These are phyloP conservation scores for Ophiostoma australiae DNA, from an alignment of 2,329 filamentous ascomycete species.

Conservation along the genomic window DNA sequence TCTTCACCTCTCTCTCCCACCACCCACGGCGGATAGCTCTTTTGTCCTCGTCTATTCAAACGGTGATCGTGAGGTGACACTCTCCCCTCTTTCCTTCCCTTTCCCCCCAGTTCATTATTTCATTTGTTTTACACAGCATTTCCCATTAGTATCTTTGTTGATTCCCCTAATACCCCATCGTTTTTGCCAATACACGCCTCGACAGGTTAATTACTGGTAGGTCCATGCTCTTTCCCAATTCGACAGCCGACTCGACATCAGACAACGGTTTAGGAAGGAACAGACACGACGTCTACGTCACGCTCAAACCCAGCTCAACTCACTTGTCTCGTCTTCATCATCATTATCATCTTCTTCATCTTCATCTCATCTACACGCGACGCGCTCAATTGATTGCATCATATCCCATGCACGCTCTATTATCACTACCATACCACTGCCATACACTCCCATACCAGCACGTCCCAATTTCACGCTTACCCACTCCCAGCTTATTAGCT, in stretches of 20 bases:
- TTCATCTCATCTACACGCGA: not conserved
- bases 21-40: conserved; percentile 48
- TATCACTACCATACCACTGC: conserved; percentile 10
- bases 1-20: conserved; percentile 31
- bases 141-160: conserved; percentile 15
- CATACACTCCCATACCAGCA: conserved; percentile 21
- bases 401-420: not conserved
- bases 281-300: not conserved
- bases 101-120: conserved; percentile 1
- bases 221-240: conserved; percentile 10
- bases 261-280: not conserved
- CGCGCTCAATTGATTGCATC: not conserved
- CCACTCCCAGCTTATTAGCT: conserved; percentile 26
- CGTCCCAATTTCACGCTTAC: conserved; percentile 26
- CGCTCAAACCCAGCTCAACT: not conserved
- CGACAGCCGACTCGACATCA: conserved; percentile 6
- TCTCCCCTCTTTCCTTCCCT: conserved; percentile 24
- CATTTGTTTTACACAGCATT: conserved; percentile 18
- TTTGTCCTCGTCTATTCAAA: conserved; percentile 34
- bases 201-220: conserved; percentile 23
- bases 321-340: not conserved
- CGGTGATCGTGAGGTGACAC: conserved; percentile 41
- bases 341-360: not conserved
- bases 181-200: conserved; percentile 14
- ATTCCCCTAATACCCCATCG: conserved; percentile 12